Base-by-base conservation (phyloP, 345 rosid species). In the Dipteronia dyeriana region DNA sequence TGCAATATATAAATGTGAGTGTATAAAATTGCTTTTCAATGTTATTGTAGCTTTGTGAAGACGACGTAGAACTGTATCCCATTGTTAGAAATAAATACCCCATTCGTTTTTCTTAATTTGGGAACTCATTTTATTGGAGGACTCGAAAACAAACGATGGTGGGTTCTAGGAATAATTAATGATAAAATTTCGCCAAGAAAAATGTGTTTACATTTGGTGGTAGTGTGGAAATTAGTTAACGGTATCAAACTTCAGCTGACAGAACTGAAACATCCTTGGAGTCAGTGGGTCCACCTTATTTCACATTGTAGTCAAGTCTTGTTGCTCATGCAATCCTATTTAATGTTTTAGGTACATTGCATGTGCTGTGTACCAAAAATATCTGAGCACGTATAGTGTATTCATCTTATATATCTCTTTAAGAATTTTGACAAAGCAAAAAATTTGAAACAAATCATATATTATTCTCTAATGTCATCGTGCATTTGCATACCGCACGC, bases 401-500 rank as follows among this genome's bases (percentile, higher is more conserved):
- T 54, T 8, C 19, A 1, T 19, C 43, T 9, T 20, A 41, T 25
- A 19, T 2, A 41, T 14, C 23, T 2, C 31, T 4, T 0, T 45
- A 68, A 39, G 3, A 16, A 10, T 66, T 69, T n/a, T 53, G 16
- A 53, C 7, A n/a, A 67, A 60, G 7, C 23, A 7, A 79, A 68
- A 29, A 29, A 11, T 51, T 38, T 7, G 19, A 53, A 70, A 54
- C 31, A 41, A 34, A 17, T 9, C 25, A 67, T 66, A 73, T 4
- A 45, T 63, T 74, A 20, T 70, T 73, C 73, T 53, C 78, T 45
- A 47, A 34, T 45, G 26, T 66, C 71, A 31, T 65, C 70, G n/a
- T 16, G n/a, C 70, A 59, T 70, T 53, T 60, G 82, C 68, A 29
- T 60, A 14, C 80, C 85, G 43, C 77, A 16, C 22, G 79, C 82